Evolutionary conservation across 1,284 basidiomycete species (phyloP), one percentile per base, ranked within the genome.

Genomic region (Vanrija sp.): DNA sequence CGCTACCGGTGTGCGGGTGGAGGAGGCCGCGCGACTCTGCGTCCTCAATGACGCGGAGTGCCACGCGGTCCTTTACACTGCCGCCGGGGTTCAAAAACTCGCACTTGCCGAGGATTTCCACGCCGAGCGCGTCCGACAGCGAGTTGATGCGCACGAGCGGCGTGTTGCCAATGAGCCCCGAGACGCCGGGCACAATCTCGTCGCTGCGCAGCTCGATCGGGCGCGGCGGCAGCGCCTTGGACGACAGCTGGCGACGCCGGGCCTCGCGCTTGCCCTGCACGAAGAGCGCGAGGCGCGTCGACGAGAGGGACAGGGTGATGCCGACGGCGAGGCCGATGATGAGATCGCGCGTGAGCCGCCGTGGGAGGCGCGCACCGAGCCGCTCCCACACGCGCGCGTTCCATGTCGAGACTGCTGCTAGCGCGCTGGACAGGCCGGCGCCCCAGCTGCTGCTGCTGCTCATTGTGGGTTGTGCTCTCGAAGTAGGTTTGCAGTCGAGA

Each of bases 51-150:
- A 97, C 91, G 71, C 85, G 83, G 50, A 98, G 74, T 0, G 94
- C 95, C 12, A 99, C 94, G 20, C 96, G 83, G 73, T 99, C 96
- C 75, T 99, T 99, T 43, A 98, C 89, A 52, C 92, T 97, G 20
- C 96, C 96, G 16, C 93, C 96, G 0, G 96, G 95, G 74, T 98
- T 98, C 50, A 98, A 75, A 69, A 88, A 98, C 86, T 16, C 45
- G 31, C 45, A 27, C 23, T 42, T 42, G 24, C 47, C 46, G 12
- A 97, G 78, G 56, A 98, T 94, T 67, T 98, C 93, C 12, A 96
- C 88, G 7, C 93, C 93, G 0, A 97, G 81, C 0, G 87, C 84
- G 74, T 96, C 82, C 63, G 91, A 96, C 52, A 98, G 74, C 3
- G 89, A 93, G 62, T 89, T 88, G 55, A 98, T 96, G 55, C 94